A percentile compares a stretch with the other conserved stretches of the same genome.
Evolutionary conservation across 164 flowering plant species (phyloP).

Genomic region (Umbellularia californica): DNA sequence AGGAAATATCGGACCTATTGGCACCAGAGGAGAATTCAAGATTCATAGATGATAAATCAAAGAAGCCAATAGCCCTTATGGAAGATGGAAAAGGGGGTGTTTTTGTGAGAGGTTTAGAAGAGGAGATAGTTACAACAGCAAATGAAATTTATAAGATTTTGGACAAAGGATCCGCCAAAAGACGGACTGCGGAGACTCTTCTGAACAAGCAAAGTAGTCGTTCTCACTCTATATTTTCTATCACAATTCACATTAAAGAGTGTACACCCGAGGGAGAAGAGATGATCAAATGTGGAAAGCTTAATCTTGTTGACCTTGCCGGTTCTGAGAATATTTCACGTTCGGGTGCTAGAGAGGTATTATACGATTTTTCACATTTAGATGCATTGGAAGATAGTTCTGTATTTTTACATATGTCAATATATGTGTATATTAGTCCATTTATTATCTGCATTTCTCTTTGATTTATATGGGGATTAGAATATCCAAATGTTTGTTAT

Average conservation of each 20-base stretch:
- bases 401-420: background rate
- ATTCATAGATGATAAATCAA: constrained; percentile 65
- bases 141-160: constrained; percentile 77
- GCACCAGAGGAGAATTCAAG: constrained; percentile 58
- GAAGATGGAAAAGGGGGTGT: constrained; percentile 92
- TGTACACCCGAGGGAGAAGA: constrained; percentile 85
- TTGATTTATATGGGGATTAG: no score
- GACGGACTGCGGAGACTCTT: constrained; percentile 83
- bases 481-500: no score
- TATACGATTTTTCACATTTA: background rate
- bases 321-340: constrained; percentile 90
- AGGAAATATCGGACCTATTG: constrained; percentile 76
- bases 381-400: background rate
- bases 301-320: constrained; percentile 87
- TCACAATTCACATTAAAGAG: constrained; percentile 84
- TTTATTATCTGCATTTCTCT: no score
- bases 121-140: constrained; percentile 73
- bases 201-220: constrained; percentile 89
- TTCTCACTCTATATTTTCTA: constrained; percentile 82
- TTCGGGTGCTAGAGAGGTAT: constrained; percentile 86
- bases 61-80: constrained; percentile 84
- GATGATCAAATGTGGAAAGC: constrained; percentile 82
- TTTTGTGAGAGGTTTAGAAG: constrained; percentile 84
- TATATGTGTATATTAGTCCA: background rate
- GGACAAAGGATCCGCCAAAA: constrained; percentile 82